Evolutionary conservation across 2,329 filamentous ascomycete genomes (phyloP).

Genomic region (Stachybotrys elegans): DNA sequence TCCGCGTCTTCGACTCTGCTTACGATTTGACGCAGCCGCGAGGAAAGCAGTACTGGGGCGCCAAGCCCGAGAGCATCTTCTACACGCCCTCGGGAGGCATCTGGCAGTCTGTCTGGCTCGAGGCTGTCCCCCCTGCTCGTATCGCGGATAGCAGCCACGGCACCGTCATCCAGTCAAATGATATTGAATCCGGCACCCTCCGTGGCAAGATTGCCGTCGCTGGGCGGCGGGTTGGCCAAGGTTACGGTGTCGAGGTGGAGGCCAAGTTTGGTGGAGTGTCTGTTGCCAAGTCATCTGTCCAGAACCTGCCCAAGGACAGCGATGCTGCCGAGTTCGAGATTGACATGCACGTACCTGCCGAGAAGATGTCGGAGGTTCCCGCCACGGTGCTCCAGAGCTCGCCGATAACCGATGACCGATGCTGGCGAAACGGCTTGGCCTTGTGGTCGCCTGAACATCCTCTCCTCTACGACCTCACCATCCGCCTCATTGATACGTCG

Average conservation of each 20-base stretch:
- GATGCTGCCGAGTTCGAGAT: slow-evolving; percentile 42
- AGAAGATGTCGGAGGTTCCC: slow-evolving; percentile 34
- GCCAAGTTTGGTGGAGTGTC: slow-evolving; percentile 42
- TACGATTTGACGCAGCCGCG: slow-evolving; percentile 60
- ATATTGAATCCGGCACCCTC: slow-evolving; percentile 46
- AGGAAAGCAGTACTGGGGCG: slow-evolving; percentile 63
- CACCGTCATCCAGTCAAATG: slow-evolving; percentile 50
- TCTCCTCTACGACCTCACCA: slow-evolving; percentile 47
- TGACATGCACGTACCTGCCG: slow-evolving; percentile 39
- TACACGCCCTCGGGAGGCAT: slow-evolving; percentile 54
- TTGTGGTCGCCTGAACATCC: slow-evolving; percentile 58
- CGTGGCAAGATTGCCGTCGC: slow-evolving; percentile 44
- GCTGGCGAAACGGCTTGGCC: slow-evolving; percentile 51
- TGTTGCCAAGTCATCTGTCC: slow-evolving; percentile 38
- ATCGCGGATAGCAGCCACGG: slow-evolving; percentile 53
- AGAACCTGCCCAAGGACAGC: slow-evolving; percentile 42
- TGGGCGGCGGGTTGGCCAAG: slow-evolving; percentile 40
- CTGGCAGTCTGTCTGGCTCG: slow-evolving; percentile 54
- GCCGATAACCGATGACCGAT: slow-evolving; percentile 29
- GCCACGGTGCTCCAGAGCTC: slow-evolving; percentile 23
- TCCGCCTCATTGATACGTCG: slow-evolving; percentile 43
- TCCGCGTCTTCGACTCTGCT: slow-evolving; percentile 59
- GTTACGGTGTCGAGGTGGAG: slow-evolving; percentile 47
- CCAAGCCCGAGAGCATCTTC: slow-evolving; percentile 55
- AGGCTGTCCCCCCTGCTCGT: slow-evolving; percentile 46